Base-by-base conservation (phyloP, 768 basidiomycete genomes). In the Galerina marginata region DNA sequence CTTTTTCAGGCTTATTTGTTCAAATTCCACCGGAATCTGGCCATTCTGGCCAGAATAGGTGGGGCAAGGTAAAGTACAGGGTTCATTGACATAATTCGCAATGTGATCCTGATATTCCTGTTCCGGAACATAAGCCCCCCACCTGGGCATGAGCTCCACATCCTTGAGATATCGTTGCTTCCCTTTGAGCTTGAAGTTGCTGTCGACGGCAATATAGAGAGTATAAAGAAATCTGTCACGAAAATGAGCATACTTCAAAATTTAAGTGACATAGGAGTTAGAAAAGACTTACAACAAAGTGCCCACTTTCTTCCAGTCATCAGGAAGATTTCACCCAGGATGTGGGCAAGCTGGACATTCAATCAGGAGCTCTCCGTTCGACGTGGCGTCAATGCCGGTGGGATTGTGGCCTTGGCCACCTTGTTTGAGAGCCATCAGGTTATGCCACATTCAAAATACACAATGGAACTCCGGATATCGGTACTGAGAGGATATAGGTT, bases 111-210 rank as follows among this genome's bases (percentile, higher is more conserved):
- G 45, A 45, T 64, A 64, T 6, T 4, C 25, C 1, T 43, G 3
- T 7, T 61, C 51, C 1, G 55, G 26, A 2, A 66, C 58, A 50
- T 49, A 62, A n/a, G 62, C n/a, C n/a, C 67, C 62, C 39, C 54
- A 15, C 6, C 65, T 67, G 0, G 61, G 59, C 12, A 56, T 61
- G 2, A 72, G 43, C 7, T 67, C 55, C 0, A 66, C 45, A 48
- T 71, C 66, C 3, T 61, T n/a, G 7, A 65, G 29, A 11, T 55
- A 40, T 0, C 58, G 52, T 3, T 62, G 63, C 44, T 71, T 69
- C 9, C 56, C 45, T 33, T 66, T 68, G 23, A 66, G 37, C 23
- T 69, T 70, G 55, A 72, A 72, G 61, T 73, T 73, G 2, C 62
- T 64, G 40, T 68, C 65, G 14, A 65, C 20, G 4, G 61, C 50